Base-by-base conservation (phyloP, 2,329 filamentous ascomycete species). In the Furcasterigmium furcatum region DNA sequence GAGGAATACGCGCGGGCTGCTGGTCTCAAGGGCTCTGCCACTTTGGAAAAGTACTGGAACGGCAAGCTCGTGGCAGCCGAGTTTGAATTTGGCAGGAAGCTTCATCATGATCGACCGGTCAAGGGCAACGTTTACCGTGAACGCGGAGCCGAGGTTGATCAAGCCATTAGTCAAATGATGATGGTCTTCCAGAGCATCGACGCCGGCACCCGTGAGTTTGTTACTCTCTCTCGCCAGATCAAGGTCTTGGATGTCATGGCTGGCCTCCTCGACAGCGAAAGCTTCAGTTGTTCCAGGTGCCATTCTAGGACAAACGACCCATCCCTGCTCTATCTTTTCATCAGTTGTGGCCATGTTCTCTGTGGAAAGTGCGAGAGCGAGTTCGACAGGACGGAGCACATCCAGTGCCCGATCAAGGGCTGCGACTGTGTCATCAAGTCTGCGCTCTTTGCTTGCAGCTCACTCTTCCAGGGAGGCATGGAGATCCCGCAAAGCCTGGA, bases 291-390 rank as follows among this genome's bases (percentile, higher is more conserved):
- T 35, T n/a, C 32, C 7, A n/a, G 14, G 32, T 53, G 51, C 38
- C 13, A 24, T 19, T 20, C 24, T 2, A 18, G 27, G 16, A 42
- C 46, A 14, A 19, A 14, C 9, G n/a, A 21, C 19, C 38, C 20
- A n/a, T 27, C 40, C 5, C 20, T 43, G 2, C 46, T 51, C 7
- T 53, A 48, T 32, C 30, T 59, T 9, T 52, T 58, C 7, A 48
- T 58, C 7, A 51, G 49, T 6, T 62, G 59, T 36, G 58, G 59
- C 2, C 59, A 62, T 43, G 35, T 56, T 14, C 32, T 59, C 14
- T 62, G 59, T 48, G 12, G 30, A 7, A 3, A 22, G 4, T 59
- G 57, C 51, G 44, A 35, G 5, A 19, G 7, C 2, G 19, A n/a
- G 7, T 46, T 48, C 25, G 44, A 7, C 34, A 22, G 12, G 21